Percentiles rank a stretch among this genome's conserved stretches.
These are phyloP conservation scores for Brasilioporus rufonigricans DNA, from an alignment of 768 basidiomycete species.

Conservation along the genomic window DNA sequence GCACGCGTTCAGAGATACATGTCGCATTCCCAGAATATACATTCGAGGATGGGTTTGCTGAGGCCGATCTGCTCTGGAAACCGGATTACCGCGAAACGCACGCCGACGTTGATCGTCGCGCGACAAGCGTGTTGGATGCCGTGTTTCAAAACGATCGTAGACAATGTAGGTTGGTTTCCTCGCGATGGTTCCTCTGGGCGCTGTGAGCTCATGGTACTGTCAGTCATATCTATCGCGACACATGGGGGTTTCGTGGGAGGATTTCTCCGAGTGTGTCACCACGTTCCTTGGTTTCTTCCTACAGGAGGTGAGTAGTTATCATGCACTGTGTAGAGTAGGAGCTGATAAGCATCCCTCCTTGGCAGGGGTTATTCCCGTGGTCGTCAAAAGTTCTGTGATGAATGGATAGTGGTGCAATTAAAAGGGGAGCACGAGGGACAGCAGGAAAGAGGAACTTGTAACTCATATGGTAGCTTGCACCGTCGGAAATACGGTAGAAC, in stretches of 20 bases:
- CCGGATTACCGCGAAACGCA: constrained; percentile 6
- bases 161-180: neutral
- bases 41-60: constrained; percentile 55
- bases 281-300: constrained; percentile 44
- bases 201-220: neutral
- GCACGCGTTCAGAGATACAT: constrained; percentile 41
- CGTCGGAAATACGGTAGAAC: neutral
- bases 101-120: constrained; percentile 1
- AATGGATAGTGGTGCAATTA: neutral
- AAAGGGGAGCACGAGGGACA: neutral
- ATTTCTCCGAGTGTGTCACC: constrained; percentile 47
- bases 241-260: constrained; percentile 64
- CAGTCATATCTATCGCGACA: constrained; percentile 64
- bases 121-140: neutral
- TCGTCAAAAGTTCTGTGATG: neutral
- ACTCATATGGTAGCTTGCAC: too few species aligned
- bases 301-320: constrained; percentile 53
- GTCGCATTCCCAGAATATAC: constrained; percentile 37
- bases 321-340: too few species aligned
- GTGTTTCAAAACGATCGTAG: neutral
- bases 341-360: neutral
- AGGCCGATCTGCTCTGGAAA: constrained; percentile 59
- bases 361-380: constrained; percentile 1
- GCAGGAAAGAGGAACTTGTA: neutral
- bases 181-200: neutral